Base-by-base conservation (phyloP, 169 alveolate genomes). In the Cardiosporidium cionae region DNA sequence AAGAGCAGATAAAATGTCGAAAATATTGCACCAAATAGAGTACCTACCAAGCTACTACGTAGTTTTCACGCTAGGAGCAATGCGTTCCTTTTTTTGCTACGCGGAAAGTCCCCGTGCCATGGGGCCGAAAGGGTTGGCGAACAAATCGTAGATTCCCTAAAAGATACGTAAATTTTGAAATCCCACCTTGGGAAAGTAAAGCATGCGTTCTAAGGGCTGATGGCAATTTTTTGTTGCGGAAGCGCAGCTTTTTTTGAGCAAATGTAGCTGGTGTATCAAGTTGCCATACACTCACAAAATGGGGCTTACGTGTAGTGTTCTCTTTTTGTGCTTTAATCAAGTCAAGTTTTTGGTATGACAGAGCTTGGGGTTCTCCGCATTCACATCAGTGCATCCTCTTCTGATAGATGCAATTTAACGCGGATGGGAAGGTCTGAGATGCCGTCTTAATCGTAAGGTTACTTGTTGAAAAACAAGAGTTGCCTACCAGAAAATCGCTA, bases 121-220 rank as follows among this genome's bases (percentile, higher is more conserved):
- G 58, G 58, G 58, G 58, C 58, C 58, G 58, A 44, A 44, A 44
- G 58, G 58, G 58, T 44, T n/a, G n/a, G n/a, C n/a, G 58, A 44
- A 44, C 16, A 44, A 44, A 16, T 44, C 58, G n/a, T 44, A 44
- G 58, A 44, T 44, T 16, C 58, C 58, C n/a, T n/a, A 16, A 44
- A 16, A n/a, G n/a, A n/a, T n/a, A n/a, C n/a, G n/a, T n/a, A n/a
- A n/a, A n/a, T n/a, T n/a, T n/a, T n/a, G n/a, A n/a, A n/a, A n/a
- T n/a, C n/a, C n/a, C n/a, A n/a, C n/a, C n/a, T n/a, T n/a, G n/a
- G n/a, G n/a, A n/a, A n/a, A n/a, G n/a, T n/a, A n/a, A n/a, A n/a
- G n/a, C n/a, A n/a, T n/a, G n/a, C n/a, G n/a, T n/a, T n/a, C n/a
- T 44, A 44, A n/a, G n/a, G 58, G 58, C 58, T 44, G 58, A 44